Percentiles rank a stretch among this genome's conserved stretches.
These are phyloP conservation scores for Apostasia ramifera DNA, from an alignment of 106 monocot genomes.

Conservation along the genomic window DNA sequence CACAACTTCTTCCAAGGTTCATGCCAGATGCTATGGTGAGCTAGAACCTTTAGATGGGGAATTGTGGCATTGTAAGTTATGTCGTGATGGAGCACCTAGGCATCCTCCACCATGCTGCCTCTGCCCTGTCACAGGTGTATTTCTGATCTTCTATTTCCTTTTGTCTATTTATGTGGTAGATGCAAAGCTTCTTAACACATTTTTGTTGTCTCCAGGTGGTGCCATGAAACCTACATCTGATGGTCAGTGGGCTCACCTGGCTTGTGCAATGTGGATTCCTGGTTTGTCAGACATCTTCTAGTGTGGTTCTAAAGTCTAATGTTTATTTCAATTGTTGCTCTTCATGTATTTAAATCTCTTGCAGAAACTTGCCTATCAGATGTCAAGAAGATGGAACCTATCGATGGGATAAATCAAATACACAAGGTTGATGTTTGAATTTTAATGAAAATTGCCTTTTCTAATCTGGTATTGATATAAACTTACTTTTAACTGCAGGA, in stretches of 20 bases:
- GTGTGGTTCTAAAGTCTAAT: conserved; percentile 1
- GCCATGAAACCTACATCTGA: conserved; percentile 98
- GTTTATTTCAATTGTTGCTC: conserved; percentile 5
- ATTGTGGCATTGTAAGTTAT: conserved; percentile 97
- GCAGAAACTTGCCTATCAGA: conserved; percentile 89
- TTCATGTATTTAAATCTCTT: conserved; percentile 4
- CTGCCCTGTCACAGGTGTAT: conserved; percentile 79
- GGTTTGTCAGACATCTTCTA: conserved; percentile 35
- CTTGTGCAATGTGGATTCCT: conserved; percentile 99
- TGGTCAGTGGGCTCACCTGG: conserved; percentile 95
- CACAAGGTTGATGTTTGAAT: conserved; percentile 54
- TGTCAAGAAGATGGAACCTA: conserved; percentile 95
- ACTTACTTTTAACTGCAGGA: conserved; percentile 39
- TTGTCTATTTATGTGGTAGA: background rate
- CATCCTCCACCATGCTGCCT: conserved; percentile 79
- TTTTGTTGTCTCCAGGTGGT: conserved; percentile 48
- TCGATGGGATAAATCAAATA: conserved; percentile 87
- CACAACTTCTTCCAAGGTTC: conserved; percentile 59
- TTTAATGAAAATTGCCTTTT: background rate
- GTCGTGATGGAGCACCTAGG: conserved; percentile 72
- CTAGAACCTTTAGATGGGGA: conserved; percentile 73
- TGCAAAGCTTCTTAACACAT: background rate
- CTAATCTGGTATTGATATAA: background rate
- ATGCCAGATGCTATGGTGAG: conserved; percentile 98
- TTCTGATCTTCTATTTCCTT: background rate